Base-by-base conservation (phyloP, 495 filamentous ascomycete genomes). In the Chaetomium cochliodes region DNA sequence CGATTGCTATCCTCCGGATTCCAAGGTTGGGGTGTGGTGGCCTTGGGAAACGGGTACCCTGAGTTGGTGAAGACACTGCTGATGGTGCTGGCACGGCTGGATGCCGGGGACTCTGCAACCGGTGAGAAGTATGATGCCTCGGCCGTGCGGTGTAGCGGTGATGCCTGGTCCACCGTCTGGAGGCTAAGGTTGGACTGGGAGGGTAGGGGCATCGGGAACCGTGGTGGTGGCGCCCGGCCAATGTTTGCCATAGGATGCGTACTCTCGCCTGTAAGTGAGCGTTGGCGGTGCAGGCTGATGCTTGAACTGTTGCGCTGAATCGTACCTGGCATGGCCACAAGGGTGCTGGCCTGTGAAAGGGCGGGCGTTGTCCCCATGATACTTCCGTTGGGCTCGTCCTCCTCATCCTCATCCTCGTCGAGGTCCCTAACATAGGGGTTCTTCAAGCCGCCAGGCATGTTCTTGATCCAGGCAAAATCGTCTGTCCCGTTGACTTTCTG, bases 51-150 rank as follows among this genome's bases (percentile, higher is more conserved):
- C 8, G 87, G 85, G 70, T 89, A 93, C 64, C 85, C 74, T 0
- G 74, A 82, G 41, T 81, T 82, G 3, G 85, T 84, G 59, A 91
- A 94, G 63, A 83, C 76, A 20, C 77, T 75, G 57, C 80, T 81
- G 5, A 80, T 74, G 7, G 78, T 81, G 76, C 90, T 96, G 9
- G 91, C 92, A 53, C 93, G 85, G 7, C 89, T 89, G 2, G 92
- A 96, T 15, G 82, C 85, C 22, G 94, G 92, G 1, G 92, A 93
- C 62, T 97, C 92, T 15, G 83, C 84, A 12, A 86, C 84, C 1
- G 94, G 94, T 0, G 93, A 97, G 74, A 98, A 98, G 73, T 97
- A 97, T 9, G 92, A 97, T 37, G 33, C 8, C 54, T 89, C 86
- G 28, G 82, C 82, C 20, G 60, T 70, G 46, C 69, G 88, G 77